Evolutionary conservation across 768 basidiomycete species (phyloP), one percentile per base, ranked within the genome.

Genomic region (Psilocybe azurescens): DNA sequence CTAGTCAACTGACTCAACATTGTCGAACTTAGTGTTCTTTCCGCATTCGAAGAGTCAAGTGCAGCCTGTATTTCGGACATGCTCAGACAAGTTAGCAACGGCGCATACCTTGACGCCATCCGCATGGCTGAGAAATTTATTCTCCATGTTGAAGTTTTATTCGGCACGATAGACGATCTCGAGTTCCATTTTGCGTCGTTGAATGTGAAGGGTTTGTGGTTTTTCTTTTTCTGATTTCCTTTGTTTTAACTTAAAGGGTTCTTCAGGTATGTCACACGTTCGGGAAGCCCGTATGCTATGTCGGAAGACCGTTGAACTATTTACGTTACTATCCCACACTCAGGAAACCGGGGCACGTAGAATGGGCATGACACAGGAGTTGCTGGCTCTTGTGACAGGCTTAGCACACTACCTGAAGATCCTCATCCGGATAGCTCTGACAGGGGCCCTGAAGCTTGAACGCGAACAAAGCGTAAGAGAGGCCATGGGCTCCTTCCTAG

Each of bases 1-100:
- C 33, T 24, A 48, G 39, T 8, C 53, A 29, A 59, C 58, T 47
- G 64, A 29, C 56, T 60, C 50, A 62, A 47, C 55, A 53, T 39
- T 33, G 16, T 54, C 24, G 32, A 62, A 32, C 47, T 3, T 65
- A 94, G 92, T 53, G 95, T 99, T 39, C 83, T 99, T 39, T 97
- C 95, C 28, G 94, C 97, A 3, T 99, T 99, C 66, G 97, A 99
- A 75, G 97, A 99, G 77, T 97, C 94, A n/a, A 95, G 94, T 68
- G 97, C 97, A 24, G 96, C 97, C 7, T 97, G 97, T 77, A 99
- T 99, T 67, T 97, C 95, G 29, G 97, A 99, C 74, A 99, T 99
- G 96, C 80, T 99, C 60, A 83, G 95, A 65, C 94, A 96, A 73
- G 97, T 99, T 77, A 98, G 96, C 83, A 95, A 91, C 68, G 93